Evolutionary conservation across 257 asterid genomes (phyloP), one percentile per base, ranked within the genome.

Genomic region (Mitragyna speciosa): DNA sequence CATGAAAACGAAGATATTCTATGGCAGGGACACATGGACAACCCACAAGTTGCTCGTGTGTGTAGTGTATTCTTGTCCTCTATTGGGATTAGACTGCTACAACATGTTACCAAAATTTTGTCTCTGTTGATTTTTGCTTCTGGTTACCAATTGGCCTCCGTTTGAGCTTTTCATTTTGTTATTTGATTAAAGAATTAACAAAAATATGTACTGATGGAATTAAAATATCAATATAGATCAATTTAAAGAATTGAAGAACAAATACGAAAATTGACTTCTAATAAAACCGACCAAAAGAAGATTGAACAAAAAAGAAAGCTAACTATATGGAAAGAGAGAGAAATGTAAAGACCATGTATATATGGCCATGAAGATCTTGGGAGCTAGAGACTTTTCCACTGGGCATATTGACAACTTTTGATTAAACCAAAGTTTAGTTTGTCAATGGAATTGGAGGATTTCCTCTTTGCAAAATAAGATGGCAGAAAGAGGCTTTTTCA

Each of bases 51-150:
- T 78, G 85, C 89, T 85, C 59, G 78, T 75, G 28, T 90, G 89
- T 73, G 88, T 90, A 4, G 94, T 79, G 67, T 88, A 82, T 54
- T 91, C 97, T 4, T 89, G 91, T 41, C 83, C 92, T 12, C 76
- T 80, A 15, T 78, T 64, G 5, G 36, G 45, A 28, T 43, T 92
- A 6, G 86, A 24, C 2, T 82, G 88, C 2, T 82, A 87, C 8
- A 81, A 24, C 47, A 64, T 64, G 74, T 72, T 70, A 56, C 83
- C 80, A 10, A 66, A 61, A 0, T 83, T 83, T 15, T 72, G 79
- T 43, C 51, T 85, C 54, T 74, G 78, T 3, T 47, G 33, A 75
- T 26, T 39, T 72, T 24, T 78, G n/a, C 86, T 77, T 70, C 85
- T 87, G 48, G 79, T 77, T 4, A 66, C 79, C 87, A 70, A 84